Conservation (phyloP, 805 yeast genomes). For the Ogataea saltuana region DNA sequence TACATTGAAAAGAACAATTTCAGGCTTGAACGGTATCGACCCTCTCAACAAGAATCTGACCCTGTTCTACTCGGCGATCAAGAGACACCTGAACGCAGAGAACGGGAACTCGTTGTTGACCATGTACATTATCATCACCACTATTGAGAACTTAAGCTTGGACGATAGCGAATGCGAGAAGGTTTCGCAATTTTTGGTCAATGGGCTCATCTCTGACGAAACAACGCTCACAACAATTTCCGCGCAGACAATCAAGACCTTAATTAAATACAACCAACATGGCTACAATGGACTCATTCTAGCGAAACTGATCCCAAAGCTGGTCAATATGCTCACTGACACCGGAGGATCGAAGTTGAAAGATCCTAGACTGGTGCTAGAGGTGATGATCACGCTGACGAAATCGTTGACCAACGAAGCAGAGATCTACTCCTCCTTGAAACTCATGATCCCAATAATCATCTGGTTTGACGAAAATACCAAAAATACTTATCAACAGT, state of each 20-base stretch:
- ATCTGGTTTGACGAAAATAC: constrained; percentile 34
- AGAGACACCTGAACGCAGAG: constrained; percentile 28
- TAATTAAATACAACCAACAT: constrained; percentile 40
- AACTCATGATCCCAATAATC: constrained; percentile 33
- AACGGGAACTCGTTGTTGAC: constrained; percentile 44
- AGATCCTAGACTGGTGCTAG: constrained; percentile 46
- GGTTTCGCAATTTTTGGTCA: constrained; percentile 36
- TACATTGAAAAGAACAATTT: constrained; percentile 47
- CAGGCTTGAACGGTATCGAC: constrained; percentile 28
- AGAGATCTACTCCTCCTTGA: constrained; percentile 32
- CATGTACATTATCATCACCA: constrained; percentile 44
- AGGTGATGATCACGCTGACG: constrained; percentile 48
- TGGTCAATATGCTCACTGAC: constrained; percentile 38
- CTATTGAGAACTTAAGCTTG: constrained; percentile 38
- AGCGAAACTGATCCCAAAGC: constrained; percentile 45
- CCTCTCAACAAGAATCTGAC: constrained; percentile 27
- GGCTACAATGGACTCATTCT: constrained; percentile 40
- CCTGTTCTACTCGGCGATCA: constrained; percentile 41
- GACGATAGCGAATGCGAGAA: constrained; percentile 39
- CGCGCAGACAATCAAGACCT: constrained; percentile 62
- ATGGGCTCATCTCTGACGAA: constrained; percentile 39
- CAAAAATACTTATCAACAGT: constrained; percentile 32
- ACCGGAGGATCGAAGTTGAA: constrained; percentile 17
- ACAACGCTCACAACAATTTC: constrained; percentile 39
- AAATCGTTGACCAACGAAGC: constrained; percentile 38